Base-by-base conservation (phyloP, 371 early-diverging fungal species). In the Mucor saturninus region DNA sequence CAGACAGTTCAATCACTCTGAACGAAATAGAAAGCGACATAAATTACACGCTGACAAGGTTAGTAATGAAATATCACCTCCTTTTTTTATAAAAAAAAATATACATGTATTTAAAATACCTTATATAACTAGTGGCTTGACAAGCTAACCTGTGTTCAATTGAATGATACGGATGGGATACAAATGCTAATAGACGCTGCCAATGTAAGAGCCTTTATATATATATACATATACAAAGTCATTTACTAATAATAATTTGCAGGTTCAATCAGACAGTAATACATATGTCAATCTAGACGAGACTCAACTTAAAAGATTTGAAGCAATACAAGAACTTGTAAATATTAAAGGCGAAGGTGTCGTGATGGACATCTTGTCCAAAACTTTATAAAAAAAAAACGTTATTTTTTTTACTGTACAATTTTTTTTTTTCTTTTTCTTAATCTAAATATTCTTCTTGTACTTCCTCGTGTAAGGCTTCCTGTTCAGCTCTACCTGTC, bases 171-270 rank as follows among this genome's bases (percentile, higher is more conserved):
- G 13, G 32, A 61, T 21, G 62, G 67, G 0, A 37, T 67, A 14
- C 62, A 61, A n/a, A 57, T 67, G 62, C 48, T 67, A 7, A 31
- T 67, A 32, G 67, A 67, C 53, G 67, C 67, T 15, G 38, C 49
- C 21, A 58, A 59, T 26, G 65, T 65, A 39, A 55, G 31, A 21
- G 21, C 21, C 21, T 21, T 21, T 21, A 21, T 21, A 21, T 21
- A 21, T 21, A 21, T 21, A 21, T 21, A 21, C 21, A 21, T 21
- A 21, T 21, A 21, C 21, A 21, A 21, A 21, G 21, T 21, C 21
- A 21, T 21, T 21, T 21, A 21, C 21, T 21, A 21, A 21, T 21
- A 21, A 21, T 21, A 21, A 21, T 21, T 21, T 21, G 21, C 38
- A 13, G 31, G 9, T 2, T 35, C 35, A 35, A 35, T 48, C 11